Evolutionary conservation across 1,284 basidiomycete species (phyloP), one percentile per base, ranked within the genome.

Genomic region (Bjerkandera adusta): DNA sequence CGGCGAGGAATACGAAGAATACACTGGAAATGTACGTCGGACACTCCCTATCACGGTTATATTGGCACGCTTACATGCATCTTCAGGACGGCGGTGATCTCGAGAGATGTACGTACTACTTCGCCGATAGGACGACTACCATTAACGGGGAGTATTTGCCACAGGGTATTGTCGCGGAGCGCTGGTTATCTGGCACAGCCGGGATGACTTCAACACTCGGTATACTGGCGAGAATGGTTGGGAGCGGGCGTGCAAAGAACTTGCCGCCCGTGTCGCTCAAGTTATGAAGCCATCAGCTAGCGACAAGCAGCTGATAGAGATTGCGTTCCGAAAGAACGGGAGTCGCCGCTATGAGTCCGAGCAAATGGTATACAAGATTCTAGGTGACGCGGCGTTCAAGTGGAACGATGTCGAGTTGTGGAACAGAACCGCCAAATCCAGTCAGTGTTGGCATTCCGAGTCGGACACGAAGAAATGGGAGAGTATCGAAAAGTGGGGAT

Each of bases 1-100:
- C 49, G 59, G 71, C 1, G 51, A 62, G 40, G 65, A 71, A 1
- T 71, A 70, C 40, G 68, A 71, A 45, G 69, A 68, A 7, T 72
- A 71, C 45, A 63, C 61, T 49, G 72, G 68, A n/a, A 72, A 73
- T 57, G 36, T 38, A 26, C 24, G 36, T 5, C 6, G n/a, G n/a
- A n/a, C 36, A 6, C 21, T 12, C 27, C 21, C 22, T 25, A n/a
- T 11, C 7, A 30, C n/a, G 8, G n/a, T n/a, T 26, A 22, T 38
- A 15, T 15, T 25, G 12, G 21, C 3, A 3, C 5, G 21, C 36
- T 38, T 21, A 38, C 36, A 4, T 13, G 3, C 5, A 13, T 21
- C 20, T 5, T 25, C 36, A 38, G 32, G 42, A 20, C 8, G 32
- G 21, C 26, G 42, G 42, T 13, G 21, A 16, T 4, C 13, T 43